These are phyloP conservation scores for Boletus pseudo-olivaceus DNA, from an alignment of 768 basidiomycete species.

Conservation along the genomic window DNA sequence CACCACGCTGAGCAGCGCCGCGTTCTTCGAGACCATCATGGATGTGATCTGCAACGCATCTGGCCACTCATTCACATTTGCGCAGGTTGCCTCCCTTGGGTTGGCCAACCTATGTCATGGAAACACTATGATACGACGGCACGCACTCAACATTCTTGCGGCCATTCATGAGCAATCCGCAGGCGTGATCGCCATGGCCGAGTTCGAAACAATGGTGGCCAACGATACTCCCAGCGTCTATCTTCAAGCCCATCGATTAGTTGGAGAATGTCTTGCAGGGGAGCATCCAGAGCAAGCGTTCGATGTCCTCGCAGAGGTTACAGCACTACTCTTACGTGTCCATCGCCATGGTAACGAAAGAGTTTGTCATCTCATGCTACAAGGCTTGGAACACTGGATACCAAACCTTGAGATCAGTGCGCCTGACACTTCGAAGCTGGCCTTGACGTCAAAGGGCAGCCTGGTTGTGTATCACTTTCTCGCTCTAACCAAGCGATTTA, in stretches of 20 bases:
- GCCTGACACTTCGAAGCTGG: conserved; percentile 38
- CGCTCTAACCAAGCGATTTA: conserved; percentile 75
- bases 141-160: conserved; percentile 76
- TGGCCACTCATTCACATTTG: conserved; percentile 62
- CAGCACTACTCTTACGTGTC: conserved; percentile 67
- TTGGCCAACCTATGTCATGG: conserved; percentile 84
- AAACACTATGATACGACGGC: conserved; percentile 57
- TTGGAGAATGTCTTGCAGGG: conserved; percentile 75
- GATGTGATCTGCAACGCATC: conserved; percentile 59
- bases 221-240: conserved; percentile 76
- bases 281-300: conserved; percentile 67
- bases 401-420: conserved; percentile 58
- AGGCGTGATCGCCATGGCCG: conserved; percentile 66
- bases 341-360: conserved; percentile 46
- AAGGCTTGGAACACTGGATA: conserved; percentile 83
- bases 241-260: conserved; percentile 71
- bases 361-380: conserved; percentile 60
- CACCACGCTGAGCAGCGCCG: conserved; percentile 49
- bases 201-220: conserved; percentile 68
- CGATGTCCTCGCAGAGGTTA: conserved; percentile 65
- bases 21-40: conserved; percentile 76
- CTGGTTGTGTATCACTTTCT: conserved; percentile 76
- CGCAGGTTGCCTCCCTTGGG: conserved; percentile 72
- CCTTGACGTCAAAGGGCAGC: conserved; percentile 45
- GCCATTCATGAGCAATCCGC: conserved; percentile 63